Percentiles rank a stretch among this genome's conserved stretches.
Evolutionary conservation across 1,284 basidiomycete genomes (phyloP).

Genomic region (Papiliotrema terrestris): DNA sequence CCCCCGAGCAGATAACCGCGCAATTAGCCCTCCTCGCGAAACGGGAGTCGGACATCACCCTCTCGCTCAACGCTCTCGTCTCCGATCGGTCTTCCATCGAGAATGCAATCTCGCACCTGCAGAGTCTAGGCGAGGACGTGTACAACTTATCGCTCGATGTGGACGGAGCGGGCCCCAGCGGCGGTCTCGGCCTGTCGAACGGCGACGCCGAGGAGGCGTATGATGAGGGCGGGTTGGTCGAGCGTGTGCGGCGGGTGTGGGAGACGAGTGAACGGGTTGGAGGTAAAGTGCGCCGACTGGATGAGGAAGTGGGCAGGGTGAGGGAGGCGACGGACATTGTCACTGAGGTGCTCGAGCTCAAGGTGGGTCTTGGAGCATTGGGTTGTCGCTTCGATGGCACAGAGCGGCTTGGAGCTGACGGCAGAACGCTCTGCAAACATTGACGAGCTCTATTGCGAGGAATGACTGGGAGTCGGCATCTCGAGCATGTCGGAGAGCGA

Average conservation of each 20-base stretch:
- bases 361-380: slow-evolving; percentile 54
- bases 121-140: slow-evolving; percentile 62
- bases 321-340: slow-evolving; percentile 80
- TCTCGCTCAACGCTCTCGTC: slow-evolving; percentile 69
- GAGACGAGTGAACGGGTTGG: slow-evolving; percentile 85
- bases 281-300: slow-evolving; percentile 76
- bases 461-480: slow-evolving; percentile 95
- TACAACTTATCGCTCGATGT: slow-evolving; percentile 64
- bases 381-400: too few relatives aligned
- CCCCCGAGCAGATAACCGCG: slow-evolving; percentile 37
- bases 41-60: slow-evolving; percentile 71
- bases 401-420: background rate
- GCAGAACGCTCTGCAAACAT: slow-evolving; percentile 71
- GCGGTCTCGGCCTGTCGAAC: slow-evolving; percentile 31
- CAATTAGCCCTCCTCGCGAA: slow-evolving; percentile 61
- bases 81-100: slow-evolving; percentile 65
- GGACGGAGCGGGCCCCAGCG: slow-evolving; percentile 52
- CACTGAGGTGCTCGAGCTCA: slow-evolving; percentile 81
- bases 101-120: slow-evolving; percentile 61
- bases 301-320: slow-evolving; percentile 85
- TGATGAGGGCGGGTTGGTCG: slow-evolving; percentile 38
- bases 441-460: slow-evolving; percentile 72
- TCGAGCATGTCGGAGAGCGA: slow-evolving; percentile 82
- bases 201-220: slow-evolving; percentile 4
- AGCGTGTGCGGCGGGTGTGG: slow-evolving; percentile 44